Evolutionary conservation across 192 early-diverging fungal genomes (phyloP).

Genomic region (Rhizophagus clarus): DNA sequence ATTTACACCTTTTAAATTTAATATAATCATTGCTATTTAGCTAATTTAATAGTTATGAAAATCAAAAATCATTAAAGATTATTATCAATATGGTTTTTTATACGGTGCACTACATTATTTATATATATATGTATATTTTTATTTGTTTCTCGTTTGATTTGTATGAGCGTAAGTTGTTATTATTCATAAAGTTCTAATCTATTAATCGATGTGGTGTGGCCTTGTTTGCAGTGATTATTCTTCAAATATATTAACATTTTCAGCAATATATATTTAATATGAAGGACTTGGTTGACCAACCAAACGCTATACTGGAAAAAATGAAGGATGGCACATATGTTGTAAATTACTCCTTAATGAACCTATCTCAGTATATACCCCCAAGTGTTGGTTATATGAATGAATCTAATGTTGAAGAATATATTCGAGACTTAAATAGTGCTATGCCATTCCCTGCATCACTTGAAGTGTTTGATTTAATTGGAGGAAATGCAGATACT

Average conservation of each 20-base stretch:
- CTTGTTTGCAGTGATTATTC: not conserved
- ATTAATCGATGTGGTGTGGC: not conserved
- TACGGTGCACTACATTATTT: no score
- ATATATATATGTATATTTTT: no score
- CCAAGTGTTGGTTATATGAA: slow-evolving; percentile 24
- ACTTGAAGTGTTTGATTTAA: slow-evolving; percentile 40
- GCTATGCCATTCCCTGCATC: slow-evolving; percentile 38
- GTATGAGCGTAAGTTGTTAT: not conserved
- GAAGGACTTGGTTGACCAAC: slow-evolving; percentile 66
- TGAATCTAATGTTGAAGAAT: slow-evolving; percentile 37
- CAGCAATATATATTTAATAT: not conserved
- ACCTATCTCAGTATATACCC: slow-evolving; percentile 40
- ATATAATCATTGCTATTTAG: no score
- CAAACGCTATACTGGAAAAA: slow-evolving; percentile 64
- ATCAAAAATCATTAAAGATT: no score
- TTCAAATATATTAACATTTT: not conserved
- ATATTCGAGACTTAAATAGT: slow-evolving; percentile 42
- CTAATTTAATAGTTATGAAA: no score
- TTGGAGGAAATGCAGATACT: slow-evolving; percentile 40
- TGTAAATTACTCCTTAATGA: slow-evolving; percentile 51
- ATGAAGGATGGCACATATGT: slow-evolving; percentile 64
- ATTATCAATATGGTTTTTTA: no score
- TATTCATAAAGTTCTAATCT: not conserved
- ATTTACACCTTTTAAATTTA: no score
- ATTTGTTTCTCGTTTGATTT: no score